These are phyloP conservation scores for Eucalyptus cloeziana DNA, from an alignment of 345 rosid genomes.

Conservation along the genomic window DNA sequence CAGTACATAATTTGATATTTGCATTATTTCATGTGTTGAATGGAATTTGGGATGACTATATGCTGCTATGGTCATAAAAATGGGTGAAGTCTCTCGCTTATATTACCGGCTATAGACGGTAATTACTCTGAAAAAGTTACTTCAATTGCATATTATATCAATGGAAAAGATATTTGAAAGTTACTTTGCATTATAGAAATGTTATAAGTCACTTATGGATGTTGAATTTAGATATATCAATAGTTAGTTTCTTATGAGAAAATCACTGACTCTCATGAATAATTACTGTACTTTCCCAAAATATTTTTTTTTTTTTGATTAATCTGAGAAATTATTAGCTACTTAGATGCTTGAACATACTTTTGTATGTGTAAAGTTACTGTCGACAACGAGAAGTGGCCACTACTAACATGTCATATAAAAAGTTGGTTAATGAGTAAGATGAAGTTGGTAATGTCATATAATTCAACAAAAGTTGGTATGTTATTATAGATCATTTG, in stretches of 20 bases:
- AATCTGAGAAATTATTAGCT: no score
- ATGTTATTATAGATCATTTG: no score
- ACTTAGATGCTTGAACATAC: no score
- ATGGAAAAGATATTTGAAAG: not conserved
- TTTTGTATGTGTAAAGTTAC: no score
- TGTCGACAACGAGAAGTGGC: no score
- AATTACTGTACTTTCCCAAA: not conserved
- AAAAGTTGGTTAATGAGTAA: no score
- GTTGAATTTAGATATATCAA: not conserved
- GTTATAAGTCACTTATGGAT: not conserved
- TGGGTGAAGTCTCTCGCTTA: fast-evolving
- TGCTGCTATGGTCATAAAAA: not conserved
- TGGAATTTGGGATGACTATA: not conserved
- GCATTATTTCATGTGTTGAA: not conserved
- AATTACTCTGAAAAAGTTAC: not conserved
- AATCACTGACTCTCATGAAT: not conserved
- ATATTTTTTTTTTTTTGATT: no score
- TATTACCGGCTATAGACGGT: fast-evolving
- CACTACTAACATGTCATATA: no score
- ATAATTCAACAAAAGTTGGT: no score
- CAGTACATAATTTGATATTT: not conserved
- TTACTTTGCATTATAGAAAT: not conserved
- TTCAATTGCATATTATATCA: no score
- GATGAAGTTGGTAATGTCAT: no score
- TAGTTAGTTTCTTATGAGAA: not conserved